Base-by-base conservation (phyloP, 2,329 filamentous ascomycete species). In the Ilyonectria destructans region DNA sequence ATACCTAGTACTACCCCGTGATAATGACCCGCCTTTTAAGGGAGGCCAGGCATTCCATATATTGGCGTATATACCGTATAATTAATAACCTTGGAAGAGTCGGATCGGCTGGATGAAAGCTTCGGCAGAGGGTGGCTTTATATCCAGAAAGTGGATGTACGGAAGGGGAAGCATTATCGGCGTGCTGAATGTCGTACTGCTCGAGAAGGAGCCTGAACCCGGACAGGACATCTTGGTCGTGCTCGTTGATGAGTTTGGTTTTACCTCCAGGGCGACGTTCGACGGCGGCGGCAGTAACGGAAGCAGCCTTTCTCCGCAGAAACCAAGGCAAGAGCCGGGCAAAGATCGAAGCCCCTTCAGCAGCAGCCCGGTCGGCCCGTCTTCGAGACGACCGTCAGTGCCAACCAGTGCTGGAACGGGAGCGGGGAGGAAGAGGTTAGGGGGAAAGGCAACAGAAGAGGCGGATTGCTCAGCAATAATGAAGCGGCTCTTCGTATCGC, bases 31-130 rank as follows among this genome's bases (percentile, higher is more conserved):
- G 40, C 49, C 52, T 37, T 62, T 67, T 52, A 67, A 52, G 52
- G 64, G 64, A 4, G 45, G 51, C 58, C 58, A 62, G 58, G 49
- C 40, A 31, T 67, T 67, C 48, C 64, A 67, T 58, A 67, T 67
- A 26, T 46, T 62, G 40, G 64, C 64, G 19, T 67, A 67, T 35
- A 67, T 67, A 58, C 64, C 64, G 23, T 52, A 67, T 37, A 52
- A 67, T 67, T 54, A 67, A 19, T 54, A 67, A 26, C 65, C 48
- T 13, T 67, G 46, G 55, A 67, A 62, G 33, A 67, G 58, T 35
- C 48, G 58, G 12, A 54, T 67, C 17, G 57, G 45, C 5, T 64
- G 61, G 54, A 64, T 64, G 54, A 64, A 58, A 35, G 46, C n/a
- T 54, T 64, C 45, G 26, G 40, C 62, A 40, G 49, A 65, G 37